phyloP scores from a whole-genome alignment of 495 filamentous ascomycete species.

The Penicillium maclennaniae region DNA sequence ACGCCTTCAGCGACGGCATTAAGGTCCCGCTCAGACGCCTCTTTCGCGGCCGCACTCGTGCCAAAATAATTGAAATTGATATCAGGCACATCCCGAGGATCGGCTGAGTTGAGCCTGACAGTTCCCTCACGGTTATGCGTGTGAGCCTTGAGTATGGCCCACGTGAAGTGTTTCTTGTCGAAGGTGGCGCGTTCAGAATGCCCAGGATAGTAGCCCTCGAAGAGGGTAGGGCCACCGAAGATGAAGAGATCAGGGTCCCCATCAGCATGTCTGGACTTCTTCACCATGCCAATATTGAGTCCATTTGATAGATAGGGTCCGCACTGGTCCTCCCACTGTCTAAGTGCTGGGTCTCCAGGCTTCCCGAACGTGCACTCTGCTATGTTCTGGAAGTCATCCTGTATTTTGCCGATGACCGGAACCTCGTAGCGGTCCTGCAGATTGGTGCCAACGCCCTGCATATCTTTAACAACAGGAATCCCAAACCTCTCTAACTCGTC shows the following conservation, averaged over 20 bases:
- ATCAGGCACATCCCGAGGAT: conserved; percentile 52
- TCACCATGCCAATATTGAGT: conserved; percentile 43
- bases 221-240: conserved; percentile 50
- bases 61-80: conserved; percentile 58
- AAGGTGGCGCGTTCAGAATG: conserved; percentile 24
- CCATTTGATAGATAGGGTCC: conserved; percentile 51
- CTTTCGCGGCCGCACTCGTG: conserved; percentile 31
- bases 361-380: conserved; percentile 43
- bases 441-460: conserved; percentile 63
- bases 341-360: conserved; percentile 42
- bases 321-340: conserved; percentile 40
- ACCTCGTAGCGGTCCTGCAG: conserved; percentile 63
- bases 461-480: conserved; percentile 51
- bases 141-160: conserved; percentile 52
- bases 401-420: conserved; percentile 42
- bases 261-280: conserved; percentile 35
- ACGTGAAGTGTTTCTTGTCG: conserved; percentile 30
- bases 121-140: conserved; percentile 51
- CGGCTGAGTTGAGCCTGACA: conserved; percentile 45
- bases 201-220: conserved; percentile 40
- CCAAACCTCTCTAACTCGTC: conserved; percentile 41
- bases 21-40: conserved; percentile 31
- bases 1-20: conserved; percentile 47
- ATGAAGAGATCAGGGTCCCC: conserved; percentile 49
- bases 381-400: conserved; percentile 39